Evolutionary conservation across 2,329 filamentous ascomycete species (phyloP), one percentile per base, ranked within the genome.

Genomic region (Diaporthe velutina): DNA sequence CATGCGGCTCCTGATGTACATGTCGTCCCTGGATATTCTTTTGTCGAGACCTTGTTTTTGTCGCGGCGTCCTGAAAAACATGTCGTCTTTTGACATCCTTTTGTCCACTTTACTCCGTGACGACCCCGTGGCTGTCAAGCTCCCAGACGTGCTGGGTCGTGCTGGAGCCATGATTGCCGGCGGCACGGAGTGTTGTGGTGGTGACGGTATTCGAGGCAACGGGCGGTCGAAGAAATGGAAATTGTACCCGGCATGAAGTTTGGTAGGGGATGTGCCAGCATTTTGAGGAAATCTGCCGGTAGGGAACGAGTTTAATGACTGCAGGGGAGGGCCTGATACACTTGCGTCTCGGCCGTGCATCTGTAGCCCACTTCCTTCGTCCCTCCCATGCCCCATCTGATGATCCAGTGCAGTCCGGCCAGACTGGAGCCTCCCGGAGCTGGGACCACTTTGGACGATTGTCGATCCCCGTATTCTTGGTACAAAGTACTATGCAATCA

Each of bases 71-170:
- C 78, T 81, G 73, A 86, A 75, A 73, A 82, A 84, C 77, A 84
- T 83, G 77, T 86, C 85, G 77, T 86, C 84, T 70, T 83, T 86
- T 30, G 87, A 89, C 57, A 86, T 79, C 76, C 86, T 84, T 79
- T 86, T 88, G 77, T 85, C 82, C 71, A 81, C 82, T 52, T 80
- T 79, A 35, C 52, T 70, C 55, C 74, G 73, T 33, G 66, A 61
- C 50, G 58, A 28, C 28, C 57, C 45, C 57, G 60, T 64, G 45
- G 57, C 45, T 17, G 57, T 40, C 68, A 74, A 54, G 22, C 77
- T 77, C 48, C 77, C 80, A 55, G 78, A 77, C 72, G 85, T 87
- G 76, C 82, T 86, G 45, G 86, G 85, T 79, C 85, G 82, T 73
- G 81, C 81, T 73, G 80, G 76, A 79, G 83, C 83, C 78, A 78